Percentiles rank a stretch among this genome's conserved stretches.
These are phyloP conservation scores for Dissoconium aciculare DNA, from an alignment of 2,329 filamentous ascomycete genomes.

Conservation along the genomic window DNA sequence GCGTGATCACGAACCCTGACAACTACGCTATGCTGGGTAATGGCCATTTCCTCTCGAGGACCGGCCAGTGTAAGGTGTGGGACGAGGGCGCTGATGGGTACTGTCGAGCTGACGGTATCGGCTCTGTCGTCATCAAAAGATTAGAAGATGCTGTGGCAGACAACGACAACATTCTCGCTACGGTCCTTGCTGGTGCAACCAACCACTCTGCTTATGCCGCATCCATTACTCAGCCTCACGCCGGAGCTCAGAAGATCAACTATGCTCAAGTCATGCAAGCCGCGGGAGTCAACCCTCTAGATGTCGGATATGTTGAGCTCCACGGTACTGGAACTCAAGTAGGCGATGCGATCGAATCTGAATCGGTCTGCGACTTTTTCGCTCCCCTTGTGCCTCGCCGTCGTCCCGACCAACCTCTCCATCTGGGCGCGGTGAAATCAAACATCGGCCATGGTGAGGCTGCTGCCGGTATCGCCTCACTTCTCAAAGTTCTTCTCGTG, in stretches of 20 bases:
- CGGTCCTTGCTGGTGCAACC: constrained; percentile 6
- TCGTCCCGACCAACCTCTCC: constrained; percentile 8
- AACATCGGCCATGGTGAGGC: constrained; percentile 21
- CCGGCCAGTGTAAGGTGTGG: constrained; percentile 4
- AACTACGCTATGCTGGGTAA: constrained; percentile 14
- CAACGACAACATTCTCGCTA: constrained; percentile 18
- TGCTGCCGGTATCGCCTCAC: constrained; percentile 32
- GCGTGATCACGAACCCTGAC: constrained; percentile 19
- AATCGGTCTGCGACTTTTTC: constrained; percentile 4
- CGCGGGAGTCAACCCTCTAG: constrained; percentile 7
- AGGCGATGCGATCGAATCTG: constrained; percentile 11
- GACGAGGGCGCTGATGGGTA: not conserved
- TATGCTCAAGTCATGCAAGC: constrained; percentile 6
- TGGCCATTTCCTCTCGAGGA: constrained; percentile 16
- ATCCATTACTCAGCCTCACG: constrained; percentile 11
- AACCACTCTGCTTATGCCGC: constrained; percentile 9
- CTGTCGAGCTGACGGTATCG: constrained; percentile 19
- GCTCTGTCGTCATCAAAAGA: constrained; percentile 19
- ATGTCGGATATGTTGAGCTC: constrained; percentile 10
- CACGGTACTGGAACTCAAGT: constrained; percentile 13
- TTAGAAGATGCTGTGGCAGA: constrained; percentile 21
- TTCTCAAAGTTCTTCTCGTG: constrained; percentile 53
- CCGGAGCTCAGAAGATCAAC: constrained; percentile 9
- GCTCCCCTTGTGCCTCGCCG: constrained; percentile 8
- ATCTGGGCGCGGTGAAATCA: constrained; percentile 17